Base-by-base conservation (phyloP, 2,329 filamentous ascomycete species). In the Nemania abortiva region DNA sequence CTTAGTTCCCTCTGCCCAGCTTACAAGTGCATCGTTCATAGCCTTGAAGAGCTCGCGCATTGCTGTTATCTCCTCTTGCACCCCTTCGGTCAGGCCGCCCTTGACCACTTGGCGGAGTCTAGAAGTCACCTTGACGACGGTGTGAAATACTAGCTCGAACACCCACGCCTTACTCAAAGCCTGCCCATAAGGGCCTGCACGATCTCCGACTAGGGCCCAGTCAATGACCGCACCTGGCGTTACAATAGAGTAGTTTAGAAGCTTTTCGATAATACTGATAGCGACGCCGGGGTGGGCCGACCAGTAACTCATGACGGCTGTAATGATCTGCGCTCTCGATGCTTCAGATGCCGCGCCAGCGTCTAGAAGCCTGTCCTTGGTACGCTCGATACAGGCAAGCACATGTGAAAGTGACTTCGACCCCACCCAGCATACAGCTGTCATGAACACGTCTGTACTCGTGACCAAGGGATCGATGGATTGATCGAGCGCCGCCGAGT, bases 351-450 rank as follows among this genome's bases (percentile, higher is more conserved):
- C 87, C 1, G 90, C 86, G 0, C 93, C 94, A 45, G 95, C 90
- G 66, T 92, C 90, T 1, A 97, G 84, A 0, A 99, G 89, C 34
- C 94, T 90, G 63, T 95, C 93, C 82, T 97, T 97, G 82, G 92
- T 95, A 67, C 96, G 92, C 81, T 99, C 96, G 73, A 99, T 97
- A 79, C 93, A 97, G 9, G 95, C 97, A 18, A 99, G 88, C 3
- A 98, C 94, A 80, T 99, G 96, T 13, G 95, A 98, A 37, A 99
- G 88, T 0, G 95, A 98, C 82, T 99, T 99, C 72, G 93, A 95
- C 53, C 96, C 96, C 57, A 98, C 91, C 82, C 90, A 96, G 83
- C 95, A 96, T 73, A 99, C 95, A 22, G 93, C 91, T 0, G 95
- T 99, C 77, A 97, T 91, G 77, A 97, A 97, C 49, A 94, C 94